These are phyloP conservation scores for Apiospora hydei DNA, from an alignment of 2,329 filamentous ascomycete species.

Conservation along the genomic window DNA sequence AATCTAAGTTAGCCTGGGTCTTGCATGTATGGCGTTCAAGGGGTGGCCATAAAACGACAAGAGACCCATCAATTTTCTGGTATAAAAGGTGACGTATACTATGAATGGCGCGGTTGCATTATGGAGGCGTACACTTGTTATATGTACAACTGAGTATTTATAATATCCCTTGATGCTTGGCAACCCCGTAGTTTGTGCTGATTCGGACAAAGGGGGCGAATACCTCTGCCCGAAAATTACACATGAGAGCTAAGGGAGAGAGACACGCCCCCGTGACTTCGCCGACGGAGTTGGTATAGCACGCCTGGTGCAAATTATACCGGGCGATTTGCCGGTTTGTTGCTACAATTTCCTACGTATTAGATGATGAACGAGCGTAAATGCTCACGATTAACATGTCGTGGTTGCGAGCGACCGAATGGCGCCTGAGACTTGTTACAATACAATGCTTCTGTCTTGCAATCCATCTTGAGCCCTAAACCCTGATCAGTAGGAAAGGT, in stretches of 20 bases:
- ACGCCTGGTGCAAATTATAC: too few species aligned
- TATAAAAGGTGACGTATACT: conserved; percentile 1
- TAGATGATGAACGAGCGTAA: too few species aligned
- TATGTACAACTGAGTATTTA: not conserved
- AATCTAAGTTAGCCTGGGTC: not conserved
- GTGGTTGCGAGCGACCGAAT: not conserved
- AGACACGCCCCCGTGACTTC: not conserved
- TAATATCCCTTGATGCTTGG: not conserved
- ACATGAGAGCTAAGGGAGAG: not conserved
- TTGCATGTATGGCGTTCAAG: conserved; percentile 21
- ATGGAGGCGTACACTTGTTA: not conserved
- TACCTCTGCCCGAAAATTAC: not conserved
- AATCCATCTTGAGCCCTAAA: not conserved
- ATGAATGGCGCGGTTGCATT: not conserved
- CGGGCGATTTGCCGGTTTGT: too few species aligned
- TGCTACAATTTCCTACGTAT: too few species aligned
- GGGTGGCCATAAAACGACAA: not conserved
- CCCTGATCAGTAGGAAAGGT: not conserved
- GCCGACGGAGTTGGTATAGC: too few species aligned
- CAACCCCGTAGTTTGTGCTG: not conserved
- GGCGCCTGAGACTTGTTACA: not conserved
- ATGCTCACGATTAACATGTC: too few species aligned
- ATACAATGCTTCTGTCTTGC: not conserved
- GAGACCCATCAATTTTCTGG: not conserved
- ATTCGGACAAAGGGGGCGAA: not conserved